A percentile compares a stretch with the other conserved stretches of the same genome.
Evolutionary conservation across 768 basidiomycete species (phyloP).

Genomic region (Rhizopogon sp.): DNA sequence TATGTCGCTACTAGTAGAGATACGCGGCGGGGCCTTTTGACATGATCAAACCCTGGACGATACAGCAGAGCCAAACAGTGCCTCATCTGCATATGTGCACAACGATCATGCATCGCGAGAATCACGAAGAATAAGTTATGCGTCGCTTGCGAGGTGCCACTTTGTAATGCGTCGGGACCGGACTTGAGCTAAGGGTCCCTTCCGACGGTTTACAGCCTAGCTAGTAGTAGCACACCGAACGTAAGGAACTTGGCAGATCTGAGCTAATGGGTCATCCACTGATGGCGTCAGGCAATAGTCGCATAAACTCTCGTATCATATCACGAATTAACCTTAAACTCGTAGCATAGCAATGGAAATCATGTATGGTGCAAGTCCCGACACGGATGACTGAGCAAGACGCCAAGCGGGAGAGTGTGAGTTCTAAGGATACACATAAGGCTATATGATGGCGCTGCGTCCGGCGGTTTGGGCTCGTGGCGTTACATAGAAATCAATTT

Average conservation of each 20-base stretch:
- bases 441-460: neutral
- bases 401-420: neutral
- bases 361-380: neutral
- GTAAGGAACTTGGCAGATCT: neutral
- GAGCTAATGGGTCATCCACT: neutral
- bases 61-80: neutral
- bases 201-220: neutral
- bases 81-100: neutral
- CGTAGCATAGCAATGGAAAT: neutral
- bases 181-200: neutral
- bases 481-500: neutral
- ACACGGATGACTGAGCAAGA: neutral
- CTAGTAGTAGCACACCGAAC: neutral
- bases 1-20: neutral
- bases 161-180: neutral
- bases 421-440: neutral
- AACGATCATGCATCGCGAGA: neutral
- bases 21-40: neutral
- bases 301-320: neutral
- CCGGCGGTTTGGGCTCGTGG: neutral
- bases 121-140: too few relatives aligned
- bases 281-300: neutral
- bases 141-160: neutral
- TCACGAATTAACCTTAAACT: neutral
- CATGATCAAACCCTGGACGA: neutral